Evolutionary conservation across 768 basidiomycete species (phyloP), one percentile per base, ranked within the genome.

Genomic region (Cystobasidium tubakii): DNA sequence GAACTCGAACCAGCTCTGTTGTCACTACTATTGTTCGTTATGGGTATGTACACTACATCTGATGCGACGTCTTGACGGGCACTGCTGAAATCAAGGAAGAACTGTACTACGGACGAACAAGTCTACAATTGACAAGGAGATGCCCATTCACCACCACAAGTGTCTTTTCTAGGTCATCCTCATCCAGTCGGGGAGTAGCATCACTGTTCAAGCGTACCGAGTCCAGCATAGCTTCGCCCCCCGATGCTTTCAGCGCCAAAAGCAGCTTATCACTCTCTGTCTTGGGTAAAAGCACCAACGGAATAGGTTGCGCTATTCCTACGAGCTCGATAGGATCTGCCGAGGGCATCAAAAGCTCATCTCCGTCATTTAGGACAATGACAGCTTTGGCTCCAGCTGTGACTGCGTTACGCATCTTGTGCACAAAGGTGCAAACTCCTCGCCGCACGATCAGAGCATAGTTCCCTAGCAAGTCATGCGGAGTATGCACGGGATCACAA

Each of bases 381-480:
- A 93, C 86, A 0, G 91, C 94, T 0, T 85, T 85, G 3, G 92
- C 91, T 0, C 87, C 88, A 0, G 88, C 89, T 10, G 84, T 82
- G 21, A 85, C 84, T 3, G 92, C 93, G 55, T 84, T 75, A 15
- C 87, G 63, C 19, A 94, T 84, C 82, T 99, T 99, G 76, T 90
- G 86, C 17, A 91, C 81, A 82, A 98, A 97, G 10, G 92, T 89
- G 81, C 95, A 98, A 3, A 84, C 86, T 4, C 95, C 95, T 33
- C 95, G 86, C 54, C 84, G 84, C 19, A 89, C 83, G 15, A 84
- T 73, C 19, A 96, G 79, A 92, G 62, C 29, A 50, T 36, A 74
- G 1, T 46, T 19, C 12, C 36, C 31, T n/a, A 34, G 25, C 29
- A 60, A 27, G 13, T 31, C 15, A 1, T 31, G 29, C 4, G 25